Conservation (phyloP, 73 alveolate species). For the Paramecium caudatum region DNA sequence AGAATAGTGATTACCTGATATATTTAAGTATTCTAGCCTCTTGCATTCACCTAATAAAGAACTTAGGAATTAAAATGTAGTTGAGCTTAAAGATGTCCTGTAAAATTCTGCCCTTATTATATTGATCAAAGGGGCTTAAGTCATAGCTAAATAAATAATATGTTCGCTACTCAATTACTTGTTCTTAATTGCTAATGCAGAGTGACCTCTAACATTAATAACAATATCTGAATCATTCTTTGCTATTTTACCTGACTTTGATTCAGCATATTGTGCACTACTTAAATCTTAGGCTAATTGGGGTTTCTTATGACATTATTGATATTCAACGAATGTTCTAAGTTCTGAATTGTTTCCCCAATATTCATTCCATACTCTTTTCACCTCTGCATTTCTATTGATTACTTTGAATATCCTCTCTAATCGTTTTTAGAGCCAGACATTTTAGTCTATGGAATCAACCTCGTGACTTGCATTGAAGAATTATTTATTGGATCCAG, state of each 20-base stretch:
- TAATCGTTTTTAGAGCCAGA: conserved; percentile 13
- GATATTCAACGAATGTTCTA: conserved; percentile 44
- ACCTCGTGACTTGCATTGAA: conserved; percentile 38
- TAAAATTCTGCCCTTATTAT: neutral
- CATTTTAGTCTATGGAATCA: conserved; percentile 3
- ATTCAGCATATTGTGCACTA: neutral
- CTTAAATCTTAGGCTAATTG: neutral
- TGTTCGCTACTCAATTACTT: neutral
- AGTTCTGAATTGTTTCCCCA: neutral
- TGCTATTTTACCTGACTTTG: neutral
- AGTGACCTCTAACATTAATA: neutral
- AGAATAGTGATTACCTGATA: neutral
- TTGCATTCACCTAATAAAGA: neutral
- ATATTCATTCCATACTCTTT: neutral
- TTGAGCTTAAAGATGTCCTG: neutral
- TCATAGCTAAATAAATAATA: neutral
- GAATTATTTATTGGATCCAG: neutral
- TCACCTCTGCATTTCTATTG: neutral
- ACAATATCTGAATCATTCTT: neutral
- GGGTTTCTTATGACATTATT: conserved; percentile 17
- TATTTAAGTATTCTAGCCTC: neutral
- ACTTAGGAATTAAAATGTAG: neutral
- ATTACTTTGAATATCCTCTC: conserved; percentile 24
- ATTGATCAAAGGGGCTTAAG: conserved; percentile 1
- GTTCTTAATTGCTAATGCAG: neutral